Evolutionary conservation across 176 grass and related monocot genomes (phyloP).

Genomic region (Avena sativa): DNA sequence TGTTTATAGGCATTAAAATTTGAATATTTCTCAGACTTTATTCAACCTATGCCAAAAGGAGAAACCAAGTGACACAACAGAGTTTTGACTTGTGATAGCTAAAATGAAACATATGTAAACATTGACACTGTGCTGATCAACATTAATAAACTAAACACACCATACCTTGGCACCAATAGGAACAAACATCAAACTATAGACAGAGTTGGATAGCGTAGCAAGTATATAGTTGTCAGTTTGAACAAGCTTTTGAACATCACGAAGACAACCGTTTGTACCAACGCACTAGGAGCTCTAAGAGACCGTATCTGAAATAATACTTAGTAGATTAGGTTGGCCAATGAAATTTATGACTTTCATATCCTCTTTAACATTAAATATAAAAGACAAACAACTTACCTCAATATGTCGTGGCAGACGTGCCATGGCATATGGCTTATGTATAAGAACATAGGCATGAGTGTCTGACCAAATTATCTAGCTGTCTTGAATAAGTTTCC

Average conservation of each 20-base stretch:
- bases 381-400: slow-evolving; percentile 49
- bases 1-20: not conserved
- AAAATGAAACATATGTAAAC: slow-evolving; percentile 24
- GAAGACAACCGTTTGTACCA: slow-evolving; percentile 86
- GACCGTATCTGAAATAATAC: slow-evolving; percentile 82
- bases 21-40: not conserved
- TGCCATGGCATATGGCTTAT: slow-evolving; percentile 82
- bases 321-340: slow-evolving; percentile 8
- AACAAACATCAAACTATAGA: slow-evolving; percentile 84
- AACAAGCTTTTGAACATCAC: slow-evolving; percentile 58
- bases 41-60: not conserved
- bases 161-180: slow-evolving; percentile 96
- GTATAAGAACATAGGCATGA: slow-evolving; percentile 73
- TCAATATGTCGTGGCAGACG: slow-evolving; percentile 82
- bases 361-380: slow-evolving; percentile 2
- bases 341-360: not conserved
- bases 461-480: slow-evolving; percentile 91
- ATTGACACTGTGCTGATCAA: slow-evolving; percentile 9
- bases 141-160: slow-evolving; percentile 43
- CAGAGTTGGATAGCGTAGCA: slow-evolving; percentile 67
- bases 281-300: slow-evolving; percentile 81
- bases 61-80: slow-evolving; percentile 25
- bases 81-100: not conserved
- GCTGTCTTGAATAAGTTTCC: slow-evolving; percentile 50
- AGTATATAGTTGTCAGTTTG: slow-evolving; percentile 84